A percentile compares a stretch with the other conserved stretches of the same genome.
phyloP scores from a whole-genome alignment of 2,329 filamentous ascomycete genomes.

The Xylaria arbuscula region DNA sequence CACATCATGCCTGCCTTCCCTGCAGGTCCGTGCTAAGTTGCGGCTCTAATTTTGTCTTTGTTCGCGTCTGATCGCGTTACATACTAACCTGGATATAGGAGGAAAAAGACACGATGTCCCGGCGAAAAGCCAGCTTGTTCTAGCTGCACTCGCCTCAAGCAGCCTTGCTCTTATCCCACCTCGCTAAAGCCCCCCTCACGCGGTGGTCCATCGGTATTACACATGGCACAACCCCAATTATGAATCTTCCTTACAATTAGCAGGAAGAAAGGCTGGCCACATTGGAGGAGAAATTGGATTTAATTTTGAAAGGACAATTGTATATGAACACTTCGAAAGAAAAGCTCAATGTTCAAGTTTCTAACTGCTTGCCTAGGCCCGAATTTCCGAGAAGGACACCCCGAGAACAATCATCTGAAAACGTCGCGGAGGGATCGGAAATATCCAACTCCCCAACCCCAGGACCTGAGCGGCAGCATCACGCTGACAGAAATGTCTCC shows the following conservation, averaged over 20 bases:
- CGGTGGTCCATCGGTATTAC: constrained; percentile 39
- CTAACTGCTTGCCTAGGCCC: constrained; percentile 32
- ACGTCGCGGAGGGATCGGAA: constrained; percentile 29
- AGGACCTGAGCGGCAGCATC: constrained; percentile 22
- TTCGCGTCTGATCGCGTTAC: neutral
- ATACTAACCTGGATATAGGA: constrained; percentile 30
- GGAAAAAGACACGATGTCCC: constrained; percentile 40
- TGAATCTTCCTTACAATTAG: constrained; percentile 33
- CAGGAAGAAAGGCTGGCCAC: constrained; percentile 39
- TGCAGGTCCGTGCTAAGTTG: constrained; percentile 35
- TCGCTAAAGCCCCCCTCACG: constrained; percentile 30
- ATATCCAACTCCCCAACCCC: constrained; percentile 17
- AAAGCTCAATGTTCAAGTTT: constrained; percentile 6
- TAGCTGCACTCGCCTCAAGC: constrained; percentile 38
- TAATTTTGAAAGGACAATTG: constrained; percentile 37
- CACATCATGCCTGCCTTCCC: constrained; percentile 39
- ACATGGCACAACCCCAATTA: constrained; percentile 27
- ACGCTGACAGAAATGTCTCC: constrained; percentile 22
- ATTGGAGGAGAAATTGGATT: constrained; percentile 38
- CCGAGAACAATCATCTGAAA: constrained; percentile 25
- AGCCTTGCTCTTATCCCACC: constrained; percentile 37
- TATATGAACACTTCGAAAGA: constrained; percentile 17
- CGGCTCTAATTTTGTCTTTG: neutral
- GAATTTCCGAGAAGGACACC: constrained; percentile 23
- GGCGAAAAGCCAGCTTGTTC: constrained; percentile 39